A percentile compares a stretch with the other conserved stretches of the same genome.
These are phyloP conservation scores for Chytriomyces sp. DNA, from an alignment of 192 early-diverging fungal genomes.

Conservation along the genomic window DNA sequence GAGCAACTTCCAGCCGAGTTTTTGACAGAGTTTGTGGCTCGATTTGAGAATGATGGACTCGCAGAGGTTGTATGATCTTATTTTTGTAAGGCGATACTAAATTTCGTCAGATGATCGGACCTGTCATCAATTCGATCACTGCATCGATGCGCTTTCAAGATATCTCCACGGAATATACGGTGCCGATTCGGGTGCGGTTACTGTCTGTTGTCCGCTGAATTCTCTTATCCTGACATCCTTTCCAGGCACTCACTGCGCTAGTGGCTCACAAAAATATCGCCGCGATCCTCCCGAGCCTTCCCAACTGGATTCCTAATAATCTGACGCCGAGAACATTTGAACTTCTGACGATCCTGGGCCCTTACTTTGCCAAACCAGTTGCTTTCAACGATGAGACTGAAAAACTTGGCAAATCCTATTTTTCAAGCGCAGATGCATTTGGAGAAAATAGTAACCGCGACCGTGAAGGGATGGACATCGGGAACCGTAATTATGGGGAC, in stretches of 20 bases:
- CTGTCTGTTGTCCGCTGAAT: not conserved
- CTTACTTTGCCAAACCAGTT: conserved; percentile 58
- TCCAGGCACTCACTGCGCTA: conserved; percentile 53
- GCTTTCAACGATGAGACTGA: conserved; percentile 50
- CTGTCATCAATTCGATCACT: conserved; percentile 53
- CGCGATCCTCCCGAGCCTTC: conserved; percentile 42
- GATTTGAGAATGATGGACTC: conserved; percentile 69
- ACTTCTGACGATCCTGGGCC: conserved; percentile 70
- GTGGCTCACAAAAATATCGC: conserved; percentile 60
- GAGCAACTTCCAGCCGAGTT: conserved; percentile 65
- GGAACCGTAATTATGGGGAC: conserved; percentile 52
- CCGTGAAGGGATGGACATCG: conserved; percentile 39
- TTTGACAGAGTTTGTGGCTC: conserved; percentile 55
- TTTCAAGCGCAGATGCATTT: conserved; percentile 44
- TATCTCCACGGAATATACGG: conserved; percentile 54
- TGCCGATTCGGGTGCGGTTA: conserved; percentile 49
- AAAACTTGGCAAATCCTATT: conserved; percentile 42
- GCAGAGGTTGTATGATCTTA: conserved; percentile 48
- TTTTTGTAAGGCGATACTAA: not conserved
- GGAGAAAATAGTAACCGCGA: conserved; percentile 25
- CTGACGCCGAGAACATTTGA: conserved; percentile 52
- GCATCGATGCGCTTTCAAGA: conserved; percentile 47
- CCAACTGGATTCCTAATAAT: conserved; percentile 62
- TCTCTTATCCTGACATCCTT: not conserved
- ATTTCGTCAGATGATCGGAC: conserved; percentile 53